Evolutionary conservation across 2,329 filamentous ascomycete species (phyloP).

Genomic region (Hypocrella siamensis): DNA sequence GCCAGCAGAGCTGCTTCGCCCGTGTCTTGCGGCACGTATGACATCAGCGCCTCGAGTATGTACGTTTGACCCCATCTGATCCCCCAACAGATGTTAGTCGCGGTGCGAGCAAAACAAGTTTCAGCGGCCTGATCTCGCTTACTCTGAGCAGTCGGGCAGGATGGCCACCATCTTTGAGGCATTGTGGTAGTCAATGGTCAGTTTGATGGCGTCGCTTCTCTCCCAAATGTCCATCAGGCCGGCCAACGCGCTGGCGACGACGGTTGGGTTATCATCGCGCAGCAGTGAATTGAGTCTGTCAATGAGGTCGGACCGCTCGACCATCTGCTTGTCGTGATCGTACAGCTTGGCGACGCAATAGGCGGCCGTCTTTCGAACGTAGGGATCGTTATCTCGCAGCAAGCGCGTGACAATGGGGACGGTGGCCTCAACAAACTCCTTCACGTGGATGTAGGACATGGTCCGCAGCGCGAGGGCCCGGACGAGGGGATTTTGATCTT

Average conservation of each 20-base stretch:
- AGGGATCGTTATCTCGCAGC: constrained; percentile 76
- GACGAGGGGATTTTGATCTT: constrained; percentile 81
- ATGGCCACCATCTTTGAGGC: constrained; percentile 98
- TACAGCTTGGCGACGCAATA: constrained; percentile 96
- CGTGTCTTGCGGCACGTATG: constrained; percentile 86
- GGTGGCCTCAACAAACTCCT: constrained; percentile 86
- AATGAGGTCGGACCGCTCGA: constrained; percentile 84
- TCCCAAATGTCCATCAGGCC: constrained; percentile 97
- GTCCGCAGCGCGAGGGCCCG: constrained; percentile 84
- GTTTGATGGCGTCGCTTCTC: constrained; percentile 88
- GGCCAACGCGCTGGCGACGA: constrained; percentile 86
- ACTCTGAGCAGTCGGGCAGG: constrained; percentile 92
- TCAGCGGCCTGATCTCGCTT: constrained; percentile 19
- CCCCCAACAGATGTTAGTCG: background rate
- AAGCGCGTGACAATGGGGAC: constrained; percentile 71
- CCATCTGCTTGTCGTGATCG: constrained; percentile 82
- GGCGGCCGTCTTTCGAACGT: constrained; percentile 92
- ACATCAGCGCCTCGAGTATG: constrained; percentile 94
- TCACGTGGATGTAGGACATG: constrained; percentile 94
- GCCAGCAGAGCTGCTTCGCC: constrained; percentile 78
- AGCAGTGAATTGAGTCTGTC: constrained; percentile 80
- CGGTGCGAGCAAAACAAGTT: background rate
- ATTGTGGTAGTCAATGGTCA: constrained; percentile 94
- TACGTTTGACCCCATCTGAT: constrained; percentile 94
- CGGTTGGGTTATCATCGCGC: constrained; percentile 91